These are phyloP conservation scores for Scutellaria barbata DNA, from an alignment of 257 asterid genomes.

Conservation along the genomic window DNA sequence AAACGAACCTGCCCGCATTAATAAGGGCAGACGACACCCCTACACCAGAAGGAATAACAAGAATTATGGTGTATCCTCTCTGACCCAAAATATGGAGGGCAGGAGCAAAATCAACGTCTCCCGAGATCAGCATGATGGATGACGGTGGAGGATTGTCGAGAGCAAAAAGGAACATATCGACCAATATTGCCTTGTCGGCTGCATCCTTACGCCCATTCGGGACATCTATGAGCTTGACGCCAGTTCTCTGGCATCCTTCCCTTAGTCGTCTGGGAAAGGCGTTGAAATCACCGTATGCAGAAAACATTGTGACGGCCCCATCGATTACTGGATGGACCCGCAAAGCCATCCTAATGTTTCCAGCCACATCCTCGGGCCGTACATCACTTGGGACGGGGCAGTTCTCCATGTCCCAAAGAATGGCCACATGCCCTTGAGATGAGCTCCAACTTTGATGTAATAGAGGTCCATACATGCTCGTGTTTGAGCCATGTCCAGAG, in stretches of 20 bases:
- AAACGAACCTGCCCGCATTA: constrained; percentile 86
- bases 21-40: constrained; percentile 86
- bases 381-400: constrained; percentile 94
- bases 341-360: constrained; percentile 80
- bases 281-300: constrained; percentile 90
- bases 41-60: constrained; percentile 74
- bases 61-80: constrained; percentile 90
- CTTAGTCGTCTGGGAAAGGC: constrained; percentile 80
- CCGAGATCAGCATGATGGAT: constrained; percentile 86
- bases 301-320: constrained; percentile 80
- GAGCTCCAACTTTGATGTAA: constrained; percentile 44
- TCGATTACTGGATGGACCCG: constrained; percentile 74
- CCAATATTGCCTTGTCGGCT: constrained; percentile 90
- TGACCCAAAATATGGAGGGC: constrained; percentile 96
- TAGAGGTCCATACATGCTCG: constrained; percentile 35
- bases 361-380: constrained; percentile 89
- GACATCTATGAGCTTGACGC: constrained; percentile 86
- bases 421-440: constrained; percentile 67
- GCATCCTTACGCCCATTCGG: constrained; percentile 97
- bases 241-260: constrained; percentile 96
- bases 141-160: constrained; percentile 97
- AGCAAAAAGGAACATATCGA: constrained; percentile 96
- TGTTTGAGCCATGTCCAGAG: constrained; percentile 43
- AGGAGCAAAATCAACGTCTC: constrained; percentile 94
- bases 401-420: constrained; percentile 98